phyloP scores from a whole-genome alignment of 495 filamentous ascomycete genomes.

The Neurospora intermedia region DNA sequence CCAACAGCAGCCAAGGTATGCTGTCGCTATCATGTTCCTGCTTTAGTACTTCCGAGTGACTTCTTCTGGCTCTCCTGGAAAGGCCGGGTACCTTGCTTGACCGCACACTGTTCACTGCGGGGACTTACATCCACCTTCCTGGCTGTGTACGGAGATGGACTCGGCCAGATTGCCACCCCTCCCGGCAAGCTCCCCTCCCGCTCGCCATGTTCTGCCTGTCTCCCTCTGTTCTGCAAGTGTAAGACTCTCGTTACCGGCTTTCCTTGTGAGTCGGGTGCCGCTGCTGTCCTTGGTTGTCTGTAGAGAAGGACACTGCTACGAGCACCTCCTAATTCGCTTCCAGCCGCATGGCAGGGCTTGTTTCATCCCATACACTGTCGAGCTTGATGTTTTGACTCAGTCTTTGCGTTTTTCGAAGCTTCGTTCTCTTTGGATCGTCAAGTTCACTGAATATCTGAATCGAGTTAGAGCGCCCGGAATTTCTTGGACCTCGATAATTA shows the following conservation, averaged over 20 bases:
- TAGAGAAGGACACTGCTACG: neutral
- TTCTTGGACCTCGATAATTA: constrained; percentile 18
- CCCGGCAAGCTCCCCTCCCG: neutral
- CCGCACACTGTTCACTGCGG: constrained; percentile 9
- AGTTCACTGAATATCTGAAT: constrained; percentile 24
- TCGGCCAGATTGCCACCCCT: neutral
- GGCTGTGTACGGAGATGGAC: neutral
- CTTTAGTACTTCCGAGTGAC: constrained; percentile 16
- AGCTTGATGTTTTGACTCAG: constrained; percentile 34
- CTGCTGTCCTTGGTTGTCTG: constrained; percentile 8
- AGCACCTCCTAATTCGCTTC: constrained; percentile 28
- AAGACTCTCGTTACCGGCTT: constrained; percentile 7
- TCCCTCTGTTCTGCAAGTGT: constrained; percentile 3
- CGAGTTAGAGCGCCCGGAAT: constrained; percentile 29
- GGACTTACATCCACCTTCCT: constrained; percentile 8
- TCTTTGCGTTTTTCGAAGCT: constrained; percentile 35
- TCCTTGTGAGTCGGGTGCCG: constrained; percentile 11
- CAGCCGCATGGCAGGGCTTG: constrained; percentile 37
- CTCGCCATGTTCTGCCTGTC: constrained; percentile 1
- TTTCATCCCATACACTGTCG: constrained; percentile 35
- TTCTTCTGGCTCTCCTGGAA: constrained; percentile 2
- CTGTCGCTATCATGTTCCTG: constrained; percentile 11
- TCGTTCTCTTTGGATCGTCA: constrained; percentile 24
- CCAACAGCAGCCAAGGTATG: neutral
- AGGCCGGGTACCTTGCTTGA: constrained; percentile 8